Percentiles rank a stretch among this genome's conserved stretches.
These are phyloP conservation scores for Lentinula sp. DNA, from an alignment of 768 basidiomycete species.

Conservation along the genomic window DNA sequence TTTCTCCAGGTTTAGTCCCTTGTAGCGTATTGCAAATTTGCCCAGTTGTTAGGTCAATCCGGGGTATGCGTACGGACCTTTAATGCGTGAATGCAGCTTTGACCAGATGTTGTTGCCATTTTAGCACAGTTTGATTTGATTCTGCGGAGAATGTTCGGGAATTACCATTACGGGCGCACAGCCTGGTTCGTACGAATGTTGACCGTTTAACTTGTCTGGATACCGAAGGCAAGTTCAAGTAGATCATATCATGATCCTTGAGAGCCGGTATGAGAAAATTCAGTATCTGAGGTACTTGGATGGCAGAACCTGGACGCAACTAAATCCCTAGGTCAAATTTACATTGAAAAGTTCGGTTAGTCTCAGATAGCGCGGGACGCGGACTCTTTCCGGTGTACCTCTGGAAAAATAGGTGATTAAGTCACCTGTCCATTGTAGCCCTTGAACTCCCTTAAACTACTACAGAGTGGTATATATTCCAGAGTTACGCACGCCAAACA, in stretches of 20 bases:
- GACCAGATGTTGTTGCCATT: too few relatives aligned
- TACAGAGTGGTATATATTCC: neutral
- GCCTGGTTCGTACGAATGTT: too few relatives aligned
- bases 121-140: too few relatives aligned
- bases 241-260: neutral
- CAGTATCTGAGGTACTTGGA: neutral
- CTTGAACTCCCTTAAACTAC: neutral
- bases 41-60: neutral
- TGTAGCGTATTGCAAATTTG: neutral
- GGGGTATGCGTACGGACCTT: neutral
- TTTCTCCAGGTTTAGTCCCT: too few relatives aligned
- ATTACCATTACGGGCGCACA: neutral
- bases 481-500: neutral
- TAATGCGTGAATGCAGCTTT: too few relatives aligned
- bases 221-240: neutral
- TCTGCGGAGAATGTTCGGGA: neutral
- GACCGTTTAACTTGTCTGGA: too few relatives aligned
- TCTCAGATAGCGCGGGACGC: neutral
- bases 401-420: constrained; percentile 29
- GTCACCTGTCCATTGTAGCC: constrained; percentile 23
- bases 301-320: neutral
- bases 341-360: neutral
- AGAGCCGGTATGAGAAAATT: neutral
- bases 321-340: neutral
- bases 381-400: constrained; percentile 23